Percentiles rank a stretch among this genome's conserved stretches.
Conservation (phyloP, 495 filamentous ascomycete genomes). For the Choiromyces venosus region DNA sequence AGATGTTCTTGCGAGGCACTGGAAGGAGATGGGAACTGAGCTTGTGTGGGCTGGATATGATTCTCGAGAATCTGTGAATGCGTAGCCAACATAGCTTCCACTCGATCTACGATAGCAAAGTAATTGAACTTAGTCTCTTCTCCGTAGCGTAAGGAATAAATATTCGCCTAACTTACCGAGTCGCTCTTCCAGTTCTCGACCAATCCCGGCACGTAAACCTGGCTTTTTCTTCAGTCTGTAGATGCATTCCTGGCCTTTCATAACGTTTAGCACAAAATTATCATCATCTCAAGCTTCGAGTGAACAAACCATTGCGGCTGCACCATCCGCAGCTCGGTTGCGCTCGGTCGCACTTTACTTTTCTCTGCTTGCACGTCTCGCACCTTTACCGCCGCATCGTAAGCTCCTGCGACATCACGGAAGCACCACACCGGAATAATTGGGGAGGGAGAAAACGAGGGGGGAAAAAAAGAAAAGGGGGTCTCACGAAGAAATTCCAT, state of each 20-base stretch:
- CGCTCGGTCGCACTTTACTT: conserved; percentile 75
- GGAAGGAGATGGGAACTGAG: conserved; percentile 38
- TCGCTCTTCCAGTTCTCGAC: conserved; percentile 77
- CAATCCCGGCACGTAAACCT: conserved; percentile 70
- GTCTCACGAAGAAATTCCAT: conserved; percentile 41
- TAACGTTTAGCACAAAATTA: too few species aligned
- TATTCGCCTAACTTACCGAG: conserved; percentile 59
- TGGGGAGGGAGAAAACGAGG: too few species aligned
- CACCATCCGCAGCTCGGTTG: conserved; percentile 89
- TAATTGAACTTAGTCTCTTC: conserved; percentile 33
- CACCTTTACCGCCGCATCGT: conserved; percentile 28
- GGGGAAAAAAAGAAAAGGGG: not conserved
- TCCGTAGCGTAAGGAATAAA: conserved; percentile 46
- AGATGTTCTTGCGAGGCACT: conserved; percentile 35
- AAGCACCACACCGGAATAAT: too few species aligned
- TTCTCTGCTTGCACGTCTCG: conserved; percentile 47
- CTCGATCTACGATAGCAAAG: conserved; percentile 45
- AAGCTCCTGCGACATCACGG: too few species aligned
- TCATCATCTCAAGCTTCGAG: too few species aligned
- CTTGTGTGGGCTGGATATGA: conserved; percentile 43
- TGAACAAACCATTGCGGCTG: conserved; percentile 56
- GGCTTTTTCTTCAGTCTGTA: conserved; percentile 42
- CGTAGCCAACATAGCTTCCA: conserved; percentile 52
- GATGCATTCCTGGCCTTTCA: conserved; percentile 39
- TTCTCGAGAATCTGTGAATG: conserved; percentile 43